Base-by-base conservation (phyloP, 371 early-diverging fungal genomes). In the Mucor ambiguus region DNA sequence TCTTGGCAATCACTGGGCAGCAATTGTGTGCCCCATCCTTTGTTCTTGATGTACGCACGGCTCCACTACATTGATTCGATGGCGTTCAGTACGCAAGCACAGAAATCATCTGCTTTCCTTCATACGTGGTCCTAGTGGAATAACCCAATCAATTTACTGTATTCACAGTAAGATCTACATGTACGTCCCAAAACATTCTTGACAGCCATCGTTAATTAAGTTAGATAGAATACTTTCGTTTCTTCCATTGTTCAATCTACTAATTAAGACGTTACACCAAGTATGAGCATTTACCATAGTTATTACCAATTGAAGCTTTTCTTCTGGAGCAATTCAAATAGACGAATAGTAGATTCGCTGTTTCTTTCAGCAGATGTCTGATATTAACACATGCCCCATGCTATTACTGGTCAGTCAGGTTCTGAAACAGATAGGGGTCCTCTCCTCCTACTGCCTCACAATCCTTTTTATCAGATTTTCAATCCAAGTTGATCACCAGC, bases 401-500 rank as follows among this genome's bases (percentile, higher is more conserved):
- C 8, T 46, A 10, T 14, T 26, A 52, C 24, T 26, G 28, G 14
- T 52, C 28, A 26, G 14, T 3, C 2, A 10, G 10, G 46, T 9
- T 26, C 10, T 28, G 28, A 28, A 52, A 52, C 28, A 28, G 28
- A 28, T 24, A 28, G 52, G 52, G 52, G 52, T 52, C 28, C 26
- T 28, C 28, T 3, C 52, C 52, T 7, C 28, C 24, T 12, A 2
- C 26, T n/a, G n/a, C n/a, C n/a, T n/a, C n/a, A n/a, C n/a, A n/a
- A 24, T 26, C 28, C 28, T 16, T 52, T 52, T 52, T 52, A 52
- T 52, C 52, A 52, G 52, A 52, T 52, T 52, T 52, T 52, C 52
- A 52, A 52, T 52, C 52, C 28, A 28, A 52, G 52, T 26, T 52
- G 52, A 16, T 52, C 52, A n/a, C 3, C 22, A 28, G 26, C 52